phyloP scores from a whole-genome alignment of 1,139 yeast genomes.

The Magnusiomyces magnusii region DNA sequence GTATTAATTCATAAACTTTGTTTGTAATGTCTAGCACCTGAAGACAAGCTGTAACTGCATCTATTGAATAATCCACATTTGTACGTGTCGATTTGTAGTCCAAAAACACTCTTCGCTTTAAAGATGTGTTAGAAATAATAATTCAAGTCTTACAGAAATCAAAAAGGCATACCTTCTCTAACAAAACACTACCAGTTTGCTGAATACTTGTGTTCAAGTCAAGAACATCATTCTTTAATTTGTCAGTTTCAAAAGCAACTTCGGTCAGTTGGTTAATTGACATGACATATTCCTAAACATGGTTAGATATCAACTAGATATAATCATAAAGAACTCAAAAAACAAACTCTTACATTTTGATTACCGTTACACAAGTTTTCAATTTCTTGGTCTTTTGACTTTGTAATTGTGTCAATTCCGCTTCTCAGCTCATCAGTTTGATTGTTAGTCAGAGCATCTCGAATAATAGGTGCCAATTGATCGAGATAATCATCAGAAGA shows the following conservation, averaged over 20 bases:
- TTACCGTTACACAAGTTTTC: constrained; percentile 54
- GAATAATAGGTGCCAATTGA: constrained; percentile 71
- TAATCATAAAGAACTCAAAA: background rate
- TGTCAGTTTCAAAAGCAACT: constrained; percentile 48
- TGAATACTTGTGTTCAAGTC: constrained; percentile 45
- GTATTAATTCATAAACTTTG: constrained; percentile 73
- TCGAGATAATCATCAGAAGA: constrained; percentile 58
- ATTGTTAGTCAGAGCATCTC: constrained; percentile 52
- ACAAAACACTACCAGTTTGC: constrained; percentile 14
- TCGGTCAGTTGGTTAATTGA: constrained; percentile 50
- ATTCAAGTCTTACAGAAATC: background rate
- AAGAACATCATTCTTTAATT: constrained; percentile 46
- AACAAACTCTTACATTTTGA: constrained; percentile 40
- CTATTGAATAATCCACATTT: constrained; percentile 34
- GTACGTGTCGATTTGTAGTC: constrained; percentile 26
- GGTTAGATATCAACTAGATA: background rate
- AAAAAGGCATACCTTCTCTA: constrained; percentile 2
- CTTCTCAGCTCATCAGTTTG: constrained; percentile 51
- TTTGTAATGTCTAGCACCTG: constrained; percentile 83
- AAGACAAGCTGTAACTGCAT: constrained; percentile 47
- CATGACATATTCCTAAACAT: constrained; percentile 34
- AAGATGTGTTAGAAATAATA: background rate
- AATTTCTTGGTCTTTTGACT: constrained; percentile 56
- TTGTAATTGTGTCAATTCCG: constrained; percentile 50
- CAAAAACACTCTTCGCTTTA: constrained; percentile 24